Evolutionary conservation across 2,329 filamentous ascomycete species (phyloP).

Genomic region (Aspergillus unguis): DNA sequence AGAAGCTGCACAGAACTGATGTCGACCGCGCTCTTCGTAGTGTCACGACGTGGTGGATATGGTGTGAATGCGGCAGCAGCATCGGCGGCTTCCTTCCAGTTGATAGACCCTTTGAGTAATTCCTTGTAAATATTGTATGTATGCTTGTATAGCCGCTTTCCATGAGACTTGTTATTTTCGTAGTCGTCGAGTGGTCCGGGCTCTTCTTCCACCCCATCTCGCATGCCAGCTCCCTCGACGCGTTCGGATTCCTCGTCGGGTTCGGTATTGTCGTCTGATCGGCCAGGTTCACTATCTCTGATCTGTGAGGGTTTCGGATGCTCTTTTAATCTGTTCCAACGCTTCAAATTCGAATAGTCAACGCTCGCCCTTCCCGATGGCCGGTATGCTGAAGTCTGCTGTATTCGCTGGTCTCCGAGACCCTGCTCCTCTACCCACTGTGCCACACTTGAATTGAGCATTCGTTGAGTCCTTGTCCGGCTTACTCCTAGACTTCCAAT

Average conservation of each 20-base stretch:
- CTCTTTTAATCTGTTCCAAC: not conserved
- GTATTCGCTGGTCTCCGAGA: conserved; percentile 14
- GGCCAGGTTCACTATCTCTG: not conserved
- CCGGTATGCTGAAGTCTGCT: not conserved
- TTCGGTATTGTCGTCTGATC: not conserved
- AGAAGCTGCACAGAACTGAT: conserved; percentile 37
- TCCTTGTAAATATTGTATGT: conserved; percentile 25
- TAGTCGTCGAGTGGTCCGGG: not conserved
- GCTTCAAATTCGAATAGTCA: not conserved
- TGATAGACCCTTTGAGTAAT: conserved; percentile 20
- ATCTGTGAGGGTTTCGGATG: not conserved
- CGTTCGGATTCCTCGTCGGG: not conserved
- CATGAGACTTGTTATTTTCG: conserved; percentile 9
- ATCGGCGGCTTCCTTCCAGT: conserved; percentile 33
- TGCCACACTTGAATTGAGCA: conserved; percentile 27
- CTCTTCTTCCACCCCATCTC: not conserved
- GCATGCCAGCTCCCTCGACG: not conserved
- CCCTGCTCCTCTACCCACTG: conserved; percentile 21
- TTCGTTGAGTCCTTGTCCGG: conserved; percentile 23
- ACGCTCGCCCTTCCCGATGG: conserved; percentile 3
- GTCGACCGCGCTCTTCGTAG: conserved; percentile 31
- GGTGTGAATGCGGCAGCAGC: conserved; percentile 40
- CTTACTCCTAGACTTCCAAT: conserved; percentile 15
- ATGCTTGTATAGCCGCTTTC: conserved; percentile 18
- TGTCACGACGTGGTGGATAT: conserved; percentile 13